Percentiles rank a stretch among this genome's conserved stretches.
These are phyloP conservation scores for Plasmopara halstedii DNA, from an alignment of 352 stramenopile genomes.

Conservation along the genomic window DNA sequence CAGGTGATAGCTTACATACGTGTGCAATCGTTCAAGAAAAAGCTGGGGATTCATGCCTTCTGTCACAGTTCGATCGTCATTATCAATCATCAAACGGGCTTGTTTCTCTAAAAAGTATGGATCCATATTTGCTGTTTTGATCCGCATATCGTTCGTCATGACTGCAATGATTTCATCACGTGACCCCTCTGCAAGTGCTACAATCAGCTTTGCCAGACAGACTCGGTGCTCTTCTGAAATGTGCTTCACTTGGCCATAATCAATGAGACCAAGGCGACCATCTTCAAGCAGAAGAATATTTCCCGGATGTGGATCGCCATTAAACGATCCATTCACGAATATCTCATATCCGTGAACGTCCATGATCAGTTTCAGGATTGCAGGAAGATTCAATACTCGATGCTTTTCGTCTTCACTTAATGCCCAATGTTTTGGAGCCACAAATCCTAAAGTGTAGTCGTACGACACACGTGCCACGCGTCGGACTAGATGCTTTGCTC, in stretches of 20 bases:
- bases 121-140: constrained; percentile 67
- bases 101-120: constrained; percentile 83
- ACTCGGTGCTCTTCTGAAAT: constrained; percentile 58
- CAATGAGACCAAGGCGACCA: constrained; percentile 84
- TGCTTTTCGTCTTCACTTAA: constrained; percentile 30
- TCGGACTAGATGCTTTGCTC: constrained; percentile 29
- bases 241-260: constrained; percentile 90
- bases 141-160: constrained; percentile 69
- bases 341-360: constrained; percentile 90
- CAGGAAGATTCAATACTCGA: constrained; percentile 68
- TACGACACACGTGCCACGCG: constrained; percentile 44
- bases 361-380: constrained; percentile 81
- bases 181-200: constrained; percentile 65
- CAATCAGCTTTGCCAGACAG: constrained; percentile 75
- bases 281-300: constrained; percentile 90
- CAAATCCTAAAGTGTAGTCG: constrained; percentile 83
- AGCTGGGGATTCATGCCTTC: constrained; percentile 81
- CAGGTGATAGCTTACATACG: constrained; percentile 25
- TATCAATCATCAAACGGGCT: constrained; percentile 81
- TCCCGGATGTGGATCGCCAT: constrained; percentile 86
- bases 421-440: constrained; percentile 43
- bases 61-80: constrained; percentile 69
- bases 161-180: constrained; percentile 71
- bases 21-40: constrained; percentile 81
- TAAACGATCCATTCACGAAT: constrained; percentile 89